Percentiles rank a stretch among this genome's conserved stretches.
Evolutionary conservation across 1,284 basidiomycete genomes (phyloP).

Genomic region (Rhodotorula sp.): DNA sequence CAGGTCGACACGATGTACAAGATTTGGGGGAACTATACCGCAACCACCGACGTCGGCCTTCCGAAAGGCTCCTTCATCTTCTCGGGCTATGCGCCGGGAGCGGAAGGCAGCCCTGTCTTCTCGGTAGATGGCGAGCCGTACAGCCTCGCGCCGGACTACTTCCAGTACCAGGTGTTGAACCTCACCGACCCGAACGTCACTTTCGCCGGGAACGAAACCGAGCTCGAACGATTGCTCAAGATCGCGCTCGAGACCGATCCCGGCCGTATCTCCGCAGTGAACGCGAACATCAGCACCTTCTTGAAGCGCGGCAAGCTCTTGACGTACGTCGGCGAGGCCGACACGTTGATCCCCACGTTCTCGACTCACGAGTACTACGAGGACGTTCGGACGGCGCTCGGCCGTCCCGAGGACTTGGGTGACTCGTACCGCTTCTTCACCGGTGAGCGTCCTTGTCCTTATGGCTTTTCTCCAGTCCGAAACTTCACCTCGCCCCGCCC

Average conservation of each 20-base stretch:
- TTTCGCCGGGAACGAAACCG: conserved; percentile 16
- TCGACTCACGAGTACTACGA: conserved; percentile 23
- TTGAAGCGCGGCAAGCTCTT: conserved; percentile 41
- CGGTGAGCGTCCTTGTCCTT: background rate
- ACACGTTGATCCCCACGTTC: conserved; percentile 39
- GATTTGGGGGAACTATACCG: conserved; percentile 28
- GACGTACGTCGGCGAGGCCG: conserved; percentile 33
- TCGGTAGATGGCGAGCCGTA: conserved; percentile 29
- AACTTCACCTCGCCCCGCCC: too few relatives aligned
- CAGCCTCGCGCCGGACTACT: conserved; percentile 14
- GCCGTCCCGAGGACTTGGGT: conserved; percentile 18
- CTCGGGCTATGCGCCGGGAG: conserved; percentile 37
- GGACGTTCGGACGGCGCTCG: conserved; percentile 30
- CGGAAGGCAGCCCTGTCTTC: conserved; percentile 24
- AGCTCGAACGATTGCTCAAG: conserved; percentile 8
- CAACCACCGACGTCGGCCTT: background rate
- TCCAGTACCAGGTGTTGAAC: conserved; percentile 29
- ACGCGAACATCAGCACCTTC: conserved; percentile 38
- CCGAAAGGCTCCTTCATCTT: conserved; percentile 31
- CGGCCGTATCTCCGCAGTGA: conserved; percentile 36
- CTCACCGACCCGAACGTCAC: conserved; percentile 12
- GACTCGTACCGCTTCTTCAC: conserved; percentile 39
- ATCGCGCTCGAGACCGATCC: conserved; percentile 13
- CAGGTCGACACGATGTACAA: conserved; percentile 39
- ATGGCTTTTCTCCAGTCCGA: background rate